These are phyloP conservation scores for Starmerella roubikii DNA, from an alignment of 805 yeast species.

Conservation along the genomic window DNA sequence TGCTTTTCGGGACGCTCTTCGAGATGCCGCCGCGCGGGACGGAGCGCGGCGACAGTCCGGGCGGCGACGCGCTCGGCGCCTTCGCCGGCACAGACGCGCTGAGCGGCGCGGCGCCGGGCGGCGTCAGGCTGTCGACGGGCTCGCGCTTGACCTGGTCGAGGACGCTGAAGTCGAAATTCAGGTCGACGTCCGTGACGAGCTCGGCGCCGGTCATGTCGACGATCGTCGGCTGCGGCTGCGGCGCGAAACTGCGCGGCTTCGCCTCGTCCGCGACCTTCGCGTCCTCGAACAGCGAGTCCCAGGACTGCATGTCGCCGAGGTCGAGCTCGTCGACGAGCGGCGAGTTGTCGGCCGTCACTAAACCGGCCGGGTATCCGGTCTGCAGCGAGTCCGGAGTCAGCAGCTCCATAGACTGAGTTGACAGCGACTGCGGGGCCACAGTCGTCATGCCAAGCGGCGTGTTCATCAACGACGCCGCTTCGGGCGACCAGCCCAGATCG, in stretches of 20 bases:
- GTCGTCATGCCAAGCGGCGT: conserved; percentile 9
- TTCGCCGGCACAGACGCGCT: not conserved
- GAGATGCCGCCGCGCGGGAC: conserved; percentile 3
- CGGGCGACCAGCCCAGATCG: conserved; percentile 21
- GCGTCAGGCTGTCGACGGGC: not conserved
- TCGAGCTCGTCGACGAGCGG: conserved; percentile 25
- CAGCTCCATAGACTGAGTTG: conserved; percentile 2
- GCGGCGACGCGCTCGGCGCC: too few relatives aligned
- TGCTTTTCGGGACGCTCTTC: not conserved
- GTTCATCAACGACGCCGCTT: conserved; percentile 1
- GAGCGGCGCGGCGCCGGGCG: not conserved
- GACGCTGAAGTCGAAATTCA: conserved; percentile 5
- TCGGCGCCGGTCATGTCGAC: too few relatives aligned
- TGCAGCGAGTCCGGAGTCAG: conserved; percentile 15
- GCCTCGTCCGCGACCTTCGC: not conserved
- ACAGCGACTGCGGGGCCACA: conserved; percentile 3
- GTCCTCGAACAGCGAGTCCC: conserved; percentile 19
- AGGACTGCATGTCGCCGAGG: conserved; percentile 13
- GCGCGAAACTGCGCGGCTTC: too few relatives aligned
- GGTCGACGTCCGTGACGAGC: not conserved
- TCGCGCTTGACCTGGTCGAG: conserved; percentile 2
- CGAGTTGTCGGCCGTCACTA: conserved; percentile 17
- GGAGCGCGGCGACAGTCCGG: too few relatives aligned
- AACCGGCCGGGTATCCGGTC: conserved; percentile 18
- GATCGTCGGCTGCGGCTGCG: not conserved